These are phyloP conservation scores for Linderina pennispora DNA, from an alignment of 192 early-diverging fungal species.

Conservation along the genomic window DNA sequence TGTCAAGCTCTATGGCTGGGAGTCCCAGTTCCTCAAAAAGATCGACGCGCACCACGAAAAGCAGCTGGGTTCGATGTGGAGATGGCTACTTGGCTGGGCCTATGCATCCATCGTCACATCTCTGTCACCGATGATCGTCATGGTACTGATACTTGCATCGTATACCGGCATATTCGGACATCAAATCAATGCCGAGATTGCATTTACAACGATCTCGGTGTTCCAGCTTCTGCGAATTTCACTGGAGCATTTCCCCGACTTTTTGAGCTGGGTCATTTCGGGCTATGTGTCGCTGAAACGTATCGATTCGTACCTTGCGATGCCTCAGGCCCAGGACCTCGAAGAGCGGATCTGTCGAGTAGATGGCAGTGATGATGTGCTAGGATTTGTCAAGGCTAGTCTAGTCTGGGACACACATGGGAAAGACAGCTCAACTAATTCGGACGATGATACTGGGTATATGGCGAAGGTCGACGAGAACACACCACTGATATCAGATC, in stretches of 20 bases:
- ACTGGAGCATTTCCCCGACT: conserved; percentile 52
- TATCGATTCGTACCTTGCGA: conserved; percentile 59
- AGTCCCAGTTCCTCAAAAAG: conserved; percentile 58
- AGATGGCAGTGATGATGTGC: background rate
- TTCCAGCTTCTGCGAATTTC: conserved; percentile 53
- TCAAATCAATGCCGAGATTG: conserved; percentile 48
- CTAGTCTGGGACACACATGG: no score
- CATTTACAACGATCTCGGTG: conserved; percentile 60
- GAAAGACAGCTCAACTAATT: no score
- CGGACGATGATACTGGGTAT: no score
- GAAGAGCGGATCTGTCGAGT: conserved; percentile 5
- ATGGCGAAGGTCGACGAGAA: no score
- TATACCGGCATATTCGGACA: conserved; percentile 55
- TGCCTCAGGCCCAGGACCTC: conserved; percentile 54
- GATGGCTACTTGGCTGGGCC: conserved; percentile 40
- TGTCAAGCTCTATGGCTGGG: conserved; percentile 84
- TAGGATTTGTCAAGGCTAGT: conserved; percentile 5
- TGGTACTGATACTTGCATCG: conserved; percentile 46
- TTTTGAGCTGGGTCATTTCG: conserved; percentile 48
- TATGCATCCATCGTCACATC: conserved; percentile 41
- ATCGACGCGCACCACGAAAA: conserved; percentile 52
- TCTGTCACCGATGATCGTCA: conserved; percentile 49
- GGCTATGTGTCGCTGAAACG: conserved; percentile 52
- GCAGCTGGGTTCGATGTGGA: conserved; percentile 48
- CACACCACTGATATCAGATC: conserved; percentile 5